Evolutionary conservation across 2,329 filamentous ascomycete species (phyloP).

Genomic region (Ophiocordyceps robertsii): DNA sequence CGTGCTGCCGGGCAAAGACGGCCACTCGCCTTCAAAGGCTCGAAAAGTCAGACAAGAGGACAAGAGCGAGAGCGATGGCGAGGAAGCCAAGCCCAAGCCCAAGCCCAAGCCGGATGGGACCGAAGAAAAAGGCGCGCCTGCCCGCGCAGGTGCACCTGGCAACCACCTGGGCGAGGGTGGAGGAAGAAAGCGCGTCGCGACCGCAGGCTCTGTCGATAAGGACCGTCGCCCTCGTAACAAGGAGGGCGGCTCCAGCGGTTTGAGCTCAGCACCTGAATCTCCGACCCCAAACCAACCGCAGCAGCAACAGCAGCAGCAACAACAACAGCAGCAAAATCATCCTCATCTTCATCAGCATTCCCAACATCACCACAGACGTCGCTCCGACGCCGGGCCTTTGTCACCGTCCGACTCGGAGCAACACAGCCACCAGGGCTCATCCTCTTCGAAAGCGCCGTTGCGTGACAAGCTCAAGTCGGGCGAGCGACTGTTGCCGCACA

Average conservation of each 20-base stretch:
- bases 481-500: conserved; percentile 33
- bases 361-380: conserved; percentile 18
- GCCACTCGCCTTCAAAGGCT: conserved; percentile 48
- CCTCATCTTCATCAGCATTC: conserved; percentile 7
- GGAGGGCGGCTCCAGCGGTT: conserved; percentile 36
- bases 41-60: conserved; percentile 54
- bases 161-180: conserved; percentile 17
- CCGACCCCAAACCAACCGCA: conserved; percentile 23
- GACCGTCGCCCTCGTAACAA: conserved; percentile 27
- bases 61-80: conserved; percentile 41
- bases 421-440: conserved; percentile 25
- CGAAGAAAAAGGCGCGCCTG: conserved; percentile 18
- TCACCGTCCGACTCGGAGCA: conserved; percentile 47
- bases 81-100: conserved; percentile 15
- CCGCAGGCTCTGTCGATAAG: conserved; percentile 22
- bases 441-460: conserved; percentile 25
- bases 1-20: conserved; percentile 52
- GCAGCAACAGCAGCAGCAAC: not conserved
- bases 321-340: not conserved
- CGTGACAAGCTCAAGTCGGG: conserved; percentile 34
- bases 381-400: conserved; percentile 24
- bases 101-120: conserved; percentile 12
- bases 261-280: conserved; percentile 46
- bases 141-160: conserved; percentile 11
- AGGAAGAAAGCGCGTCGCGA: conserved; percentile 37